Base-by-base conservation (phyloP, 169 alveolate genomes). In the Plasmodium yoelii region DNA sequence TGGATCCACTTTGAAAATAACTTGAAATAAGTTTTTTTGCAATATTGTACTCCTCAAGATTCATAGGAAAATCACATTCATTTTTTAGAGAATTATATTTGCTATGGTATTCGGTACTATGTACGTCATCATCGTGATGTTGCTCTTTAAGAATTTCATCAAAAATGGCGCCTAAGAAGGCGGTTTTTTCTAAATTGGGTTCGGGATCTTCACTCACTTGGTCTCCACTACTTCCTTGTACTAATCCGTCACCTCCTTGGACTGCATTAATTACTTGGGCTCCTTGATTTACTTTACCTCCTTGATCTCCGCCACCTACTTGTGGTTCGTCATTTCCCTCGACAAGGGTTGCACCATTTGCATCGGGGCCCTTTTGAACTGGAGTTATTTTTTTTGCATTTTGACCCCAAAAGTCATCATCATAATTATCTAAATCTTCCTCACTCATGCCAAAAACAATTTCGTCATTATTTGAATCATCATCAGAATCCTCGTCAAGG, bases 371-470 rank as follows among this genome's bases (percentile, higher is more conserved):
- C 42, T 2, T 34, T 34, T 4, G 42, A 4, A 34, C 42, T 34
- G 42, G 42, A 34, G 5, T 4, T 3, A 4, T 0, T 3, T 34
- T 34, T 1, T 34, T 67, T 46, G 22, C 49, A 1, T 34, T 18
- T 42, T 47, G 65, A 4, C 46, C 65, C 19, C 12, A 44, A 28
- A 69, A 69, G 34, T 19, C 61, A 9, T 34, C 61, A 19, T 69
- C 80, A 19, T 34, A 69, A 26, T 47, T 69, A 15, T 24, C 80
- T 26, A 69, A 53, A 8, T 69, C 65, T 0, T 47, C 80, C 44
- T 69, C 63, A 22, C 49, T 39, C 44, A 69, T 42, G 2, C 80
- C 80, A 7, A 69, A 69, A 69, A 47, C 49, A 18, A 9, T 47
- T 53, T 69, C 47, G 15, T 57, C 34, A 5, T 34, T 26, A 4